Percentiles rank a stretch among this genome's conserved stretches.
Conservation (phyloP, 768 basidiomycete species). For the Mycena indigotica region DNA sequence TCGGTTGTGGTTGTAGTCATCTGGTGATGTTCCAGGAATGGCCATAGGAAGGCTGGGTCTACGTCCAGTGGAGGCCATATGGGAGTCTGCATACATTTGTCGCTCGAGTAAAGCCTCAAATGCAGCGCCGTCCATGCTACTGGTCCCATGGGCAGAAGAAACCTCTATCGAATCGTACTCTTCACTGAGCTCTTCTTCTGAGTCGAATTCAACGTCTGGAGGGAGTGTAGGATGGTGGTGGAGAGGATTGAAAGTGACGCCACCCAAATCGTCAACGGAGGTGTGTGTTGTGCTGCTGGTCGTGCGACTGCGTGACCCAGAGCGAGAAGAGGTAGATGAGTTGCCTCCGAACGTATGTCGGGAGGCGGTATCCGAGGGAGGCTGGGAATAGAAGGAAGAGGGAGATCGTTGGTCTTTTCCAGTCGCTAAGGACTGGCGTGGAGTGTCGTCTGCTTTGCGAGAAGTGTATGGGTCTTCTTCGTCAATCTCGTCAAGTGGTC, state of each 20-base stretch:
- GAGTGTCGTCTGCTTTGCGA: slow-evolving; percentile 47
- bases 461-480: slow-evolving; percentile 40
- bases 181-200: slow-evolving; percentile 20
- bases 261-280: slow-evolving; percentile 28
- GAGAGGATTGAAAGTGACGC: slow-evolving; percentile 18
- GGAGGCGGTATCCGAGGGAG: slow-evolving; percentile 45
- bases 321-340: slow-evolving; percentile 45
- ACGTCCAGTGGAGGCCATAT: slow-evolving; percentile 30
- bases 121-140: slow-evolving; percentile 25
- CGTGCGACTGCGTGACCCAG: slow-evolving; percentile 39
- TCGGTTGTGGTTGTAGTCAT: slow-evolving; percentile 6
- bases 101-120: slow-evolving; percentile 29
- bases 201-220: slow-evolving; percentile 20
- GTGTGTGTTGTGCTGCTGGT: slow-evolving; percentile 31
- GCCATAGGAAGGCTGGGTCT: slow-evolving; percentile 65
- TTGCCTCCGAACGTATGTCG: slow-evolving; percentile 49
- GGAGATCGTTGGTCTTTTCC: too few species aligned
- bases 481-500: slow-evolving; percentile 39
- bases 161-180: slow-evolving; percentile 21
- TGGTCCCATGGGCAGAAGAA: slow-evolving; percentile 12
- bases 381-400: slow-evolving; percentile 17
- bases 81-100: slow-evolving; percentile 20
- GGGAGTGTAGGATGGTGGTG: slow-evolving; percentile 15
- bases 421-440: slow-evolving; percentile 51
- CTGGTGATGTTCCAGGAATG: slow-evolving; percentile 46